phyloP scores from a whole-genome alignment of 1,284 basidiomycete genomes.

The Peniophora sp. region DNA sequence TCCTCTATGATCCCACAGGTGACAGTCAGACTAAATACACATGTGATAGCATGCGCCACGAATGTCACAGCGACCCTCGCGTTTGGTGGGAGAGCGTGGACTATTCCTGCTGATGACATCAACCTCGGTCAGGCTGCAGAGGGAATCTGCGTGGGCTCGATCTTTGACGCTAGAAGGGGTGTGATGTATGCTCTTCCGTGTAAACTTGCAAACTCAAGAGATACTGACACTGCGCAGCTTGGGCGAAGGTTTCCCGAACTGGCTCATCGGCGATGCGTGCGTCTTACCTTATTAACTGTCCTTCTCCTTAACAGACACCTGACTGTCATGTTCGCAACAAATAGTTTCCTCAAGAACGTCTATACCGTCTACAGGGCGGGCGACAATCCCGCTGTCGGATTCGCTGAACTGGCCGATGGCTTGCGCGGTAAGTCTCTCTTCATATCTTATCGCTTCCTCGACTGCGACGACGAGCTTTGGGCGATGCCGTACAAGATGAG shows the following conservation, averaged over 20 bases:
- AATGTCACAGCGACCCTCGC: slow-evolving; percentile 44
- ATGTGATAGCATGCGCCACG: slow-evolving; percentile 44
- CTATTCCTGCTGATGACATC: slow-evolving; percentile 66
- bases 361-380: slow-evolving; percentile 43
- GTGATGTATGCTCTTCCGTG: slow-evolving; percentile 20
- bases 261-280: slow-evolving; percentile 80
- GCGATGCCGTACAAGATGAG: too few relatives aligned
- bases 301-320: too few relatives aligned
- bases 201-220: too few relatives aligned
- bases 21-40: too few relatives aligned
- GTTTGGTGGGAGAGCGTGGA: slow-evolving; percentile 72
- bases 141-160: slow-evolving; percentile 60
- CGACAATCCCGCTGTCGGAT: slow-evolving; percentile 37
- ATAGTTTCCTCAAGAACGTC: slow-evolving; percentile 34
- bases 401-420: slow-evolving; percentile 29
- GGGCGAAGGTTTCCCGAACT: slow-evolving; percentile 42
- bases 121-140: slow-evolving; percentile 53
- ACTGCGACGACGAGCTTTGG: too few relatives aligned
- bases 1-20: too few relatives aligned
- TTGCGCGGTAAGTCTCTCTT: too few relatives aligned
- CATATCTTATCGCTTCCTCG: too few relatives aligned
- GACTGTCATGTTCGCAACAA: too few relatives aligned
- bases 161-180: slow-evolving; percentile 64
- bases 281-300: too few relatives aligned
- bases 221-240: neutral